A percentile compares a stretch with the other conserved stretches of the same genome.
Conservation (phyloP, 345 rosid species). For the Bruguiera parviflora region DNA sequence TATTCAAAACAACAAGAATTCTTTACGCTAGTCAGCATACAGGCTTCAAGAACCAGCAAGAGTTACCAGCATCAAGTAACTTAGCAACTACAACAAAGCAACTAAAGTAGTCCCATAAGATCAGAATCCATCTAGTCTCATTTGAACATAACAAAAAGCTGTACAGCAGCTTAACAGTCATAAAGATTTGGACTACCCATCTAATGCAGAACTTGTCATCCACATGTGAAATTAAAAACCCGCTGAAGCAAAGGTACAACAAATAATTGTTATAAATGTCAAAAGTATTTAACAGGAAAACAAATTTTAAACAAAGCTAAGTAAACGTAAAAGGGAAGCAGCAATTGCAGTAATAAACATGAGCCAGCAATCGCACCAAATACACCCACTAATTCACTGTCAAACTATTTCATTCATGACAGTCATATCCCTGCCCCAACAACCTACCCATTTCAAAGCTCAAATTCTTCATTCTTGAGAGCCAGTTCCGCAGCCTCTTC, state of each 20-base stretch:
- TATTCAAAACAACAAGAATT: too few species aligned
- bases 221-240: conserved; percentile 5
- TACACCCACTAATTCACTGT: conserved; percentile 1
- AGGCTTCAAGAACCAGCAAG: background rate
- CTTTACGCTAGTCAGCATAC: too few species aligned
- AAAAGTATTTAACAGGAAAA: conserved; percentile 20
- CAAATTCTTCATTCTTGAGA: conserved; percentile 74
- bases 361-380: conserved; percentile 5
- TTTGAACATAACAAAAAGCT: background rate
- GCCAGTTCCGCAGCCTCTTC: conserved; percentile 90
- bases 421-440: background rate
- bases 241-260: conserved; percentile 8
- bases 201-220: conserved; percentile 5
- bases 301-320: background rate
- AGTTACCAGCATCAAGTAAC: background rate
- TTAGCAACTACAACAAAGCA: too few species aligned
- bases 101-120: background rate
- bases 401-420: conserved; percentile 6
- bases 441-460: conserved; percentile 45
- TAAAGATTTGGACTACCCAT: conserved; percentile 1
- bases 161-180: background rate
- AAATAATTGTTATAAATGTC: conserved; percentile 13
- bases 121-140: background rate
- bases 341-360: conserved; percentile 15
- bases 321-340: background rate